phyloP scores from a whole-genome alignment of 768 basidiomycete species.

The Hygrophorus pudorinus region DNA sequence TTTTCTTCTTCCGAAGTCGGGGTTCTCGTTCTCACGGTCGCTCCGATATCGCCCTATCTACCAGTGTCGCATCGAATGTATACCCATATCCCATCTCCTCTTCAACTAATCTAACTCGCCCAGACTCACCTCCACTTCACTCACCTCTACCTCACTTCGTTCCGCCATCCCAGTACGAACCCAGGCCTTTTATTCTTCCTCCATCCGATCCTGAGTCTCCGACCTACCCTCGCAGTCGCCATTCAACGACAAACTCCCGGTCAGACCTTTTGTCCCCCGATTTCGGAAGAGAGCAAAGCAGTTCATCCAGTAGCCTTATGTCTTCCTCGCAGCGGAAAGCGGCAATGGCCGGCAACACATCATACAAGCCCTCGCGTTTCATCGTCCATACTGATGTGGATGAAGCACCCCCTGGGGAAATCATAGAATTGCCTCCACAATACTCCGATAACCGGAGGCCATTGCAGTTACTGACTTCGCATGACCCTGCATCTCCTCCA shows the following conservation, averaged over 20 bases:
- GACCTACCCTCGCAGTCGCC: not conserved
- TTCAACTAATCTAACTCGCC: not conserved
- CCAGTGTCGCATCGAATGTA: too few species aligned
- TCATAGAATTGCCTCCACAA: constrained; percentile 11
- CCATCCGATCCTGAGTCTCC: not conserved
- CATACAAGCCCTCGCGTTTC: constrained; percentile 19
- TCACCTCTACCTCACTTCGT: not conserved
- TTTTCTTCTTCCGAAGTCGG: constrained; percentile 38
- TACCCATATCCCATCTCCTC: not conserved
- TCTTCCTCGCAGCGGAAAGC: constrained; percentile 45
- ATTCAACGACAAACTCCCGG: constrained; percentile 4
- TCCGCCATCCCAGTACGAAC: not conserved
- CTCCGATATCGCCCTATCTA: too few species aligned
- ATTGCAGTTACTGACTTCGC: not conserved
- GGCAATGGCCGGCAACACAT: constrained; percentile 35
- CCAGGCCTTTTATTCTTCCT: constrained; percentile 9
- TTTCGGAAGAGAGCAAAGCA: constrained; percentile 7
- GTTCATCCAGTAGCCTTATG: constrained; percentile 10
- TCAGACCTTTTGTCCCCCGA: constrained; percentile 14
- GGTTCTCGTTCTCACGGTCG: not conserved
- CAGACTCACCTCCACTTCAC: not conserved
- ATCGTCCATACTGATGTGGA: constrained; percentile 11
- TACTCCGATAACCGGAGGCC: constrained; percentile 8
- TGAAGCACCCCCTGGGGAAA: constrained; percentile 6
- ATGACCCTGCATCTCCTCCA: too few species aligned